These are phyloP conservation scores for Ceratobasidium sp. DNA, from an alignment of 1,284 basidiomycete species.

Conservation along the genomic window DNA sequence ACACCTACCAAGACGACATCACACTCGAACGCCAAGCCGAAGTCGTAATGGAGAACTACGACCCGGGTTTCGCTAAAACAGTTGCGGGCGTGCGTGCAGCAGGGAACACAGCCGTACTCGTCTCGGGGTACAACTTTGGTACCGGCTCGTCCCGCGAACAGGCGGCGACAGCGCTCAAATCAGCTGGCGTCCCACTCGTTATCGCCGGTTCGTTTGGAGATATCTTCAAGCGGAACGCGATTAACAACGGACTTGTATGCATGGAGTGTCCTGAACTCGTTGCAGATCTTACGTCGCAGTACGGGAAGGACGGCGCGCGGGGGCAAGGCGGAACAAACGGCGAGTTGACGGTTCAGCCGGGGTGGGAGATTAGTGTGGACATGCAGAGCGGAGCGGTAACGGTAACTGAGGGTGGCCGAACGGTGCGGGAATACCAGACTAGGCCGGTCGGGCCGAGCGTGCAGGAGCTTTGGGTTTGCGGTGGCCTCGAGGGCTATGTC, in stretches of 20 bases:
- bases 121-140: constrained; percentile 98
- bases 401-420: constrained; percentile 62
- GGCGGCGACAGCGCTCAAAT: constrained; percentile 96
- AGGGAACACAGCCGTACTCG: constrained; percentile 67
- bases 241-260: constrained; percentile 98
- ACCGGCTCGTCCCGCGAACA: constrained; percentile 99
- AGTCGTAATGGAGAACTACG: constrained; percentile 99
- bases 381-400: constrained; percentile 78
- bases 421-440: constrained; percentile 72
- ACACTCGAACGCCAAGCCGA: constrained; percentile 94
- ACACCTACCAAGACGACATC: constrained; percentile 99
- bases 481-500: constrained; percentile 83
- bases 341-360: constrained; percentile 84
- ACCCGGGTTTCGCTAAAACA: constrained; percentile 84
- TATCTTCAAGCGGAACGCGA: constrained; percentile 99
- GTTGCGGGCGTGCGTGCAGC: constrained; percentile 73
- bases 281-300: constrained; percentile 81
- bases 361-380: constrained; percentile 74
- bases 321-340: constrained; percentile 83
- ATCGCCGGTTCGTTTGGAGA: constrained; percentile 98
- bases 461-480: constrained; percentile 91
- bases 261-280: constrained; percentile 93
- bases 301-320: constrained; percentile 79
- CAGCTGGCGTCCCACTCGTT: constrained; percentile 93
- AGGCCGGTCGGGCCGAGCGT: constrained; percentile 89